phyloP scores from a whole-genome alignment of 768 basidiomycete genomes.

The Lactifluus piperatus region DNA sequence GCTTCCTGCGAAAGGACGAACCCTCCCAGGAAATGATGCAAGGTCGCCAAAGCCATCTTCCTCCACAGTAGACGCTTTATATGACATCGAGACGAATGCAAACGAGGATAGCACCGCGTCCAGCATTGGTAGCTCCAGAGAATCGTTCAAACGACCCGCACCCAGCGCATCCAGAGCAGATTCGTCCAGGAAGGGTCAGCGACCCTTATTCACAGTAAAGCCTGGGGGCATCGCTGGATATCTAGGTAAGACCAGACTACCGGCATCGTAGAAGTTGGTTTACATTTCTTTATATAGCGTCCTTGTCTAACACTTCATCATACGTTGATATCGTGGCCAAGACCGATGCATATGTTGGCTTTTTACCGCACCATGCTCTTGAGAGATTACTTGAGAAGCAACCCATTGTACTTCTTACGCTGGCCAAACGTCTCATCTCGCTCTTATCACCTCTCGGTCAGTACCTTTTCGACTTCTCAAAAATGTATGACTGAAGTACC shows the following conservation, averaged over 20 bases:
- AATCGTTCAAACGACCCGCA: conserved; percentile 2
- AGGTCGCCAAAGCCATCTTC: conserved; percentile 8
- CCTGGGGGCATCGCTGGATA: conserved; percentile 98
- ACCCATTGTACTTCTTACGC: conserved; percentile 90
- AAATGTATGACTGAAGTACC: background rate
- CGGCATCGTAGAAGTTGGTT: background rate
- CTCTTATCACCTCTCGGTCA: conserved; percentile 85
- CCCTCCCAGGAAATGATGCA: background rate
- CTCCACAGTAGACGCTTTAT: conserved; percentile 10
- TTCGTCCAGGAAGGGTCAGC: conserved; percentile 39
- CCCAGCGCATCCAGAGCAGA: conserved; percentile 28
- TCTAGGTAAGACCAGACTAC: conserved; percentile 45
- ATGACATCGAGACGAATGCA: conserved; percentile 14
- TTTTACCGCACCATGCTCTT: conserved; percentile 79
- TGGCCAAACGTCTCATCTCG: conserved; percentile 94
- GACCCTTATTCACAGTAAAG: conserved; percentile 82
- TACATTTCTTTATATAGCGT: conserved; percentile 42
- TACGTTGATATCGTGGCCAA: conserved; percentile 97
- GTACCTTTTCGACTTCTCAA: conserved; percentile 17
- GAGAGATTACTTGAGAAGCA: conserved; percentile 87
- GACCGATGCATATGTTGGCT: conserved; percentile 97
- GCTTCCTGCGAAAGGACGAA: conserved; percentile 43
- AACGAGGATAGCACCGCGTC: conserved; percentile 12
- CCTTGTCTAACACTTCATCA: conserved; percentile 83
- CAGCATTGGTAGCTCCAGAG: conserved; percentile 7